Evolutionary conservation across 2,329 filamentous ascomycete species (phyloP), one percentile per base, ranked within the genome.

Genomic region (Trichoderma hamatum): DNA sequence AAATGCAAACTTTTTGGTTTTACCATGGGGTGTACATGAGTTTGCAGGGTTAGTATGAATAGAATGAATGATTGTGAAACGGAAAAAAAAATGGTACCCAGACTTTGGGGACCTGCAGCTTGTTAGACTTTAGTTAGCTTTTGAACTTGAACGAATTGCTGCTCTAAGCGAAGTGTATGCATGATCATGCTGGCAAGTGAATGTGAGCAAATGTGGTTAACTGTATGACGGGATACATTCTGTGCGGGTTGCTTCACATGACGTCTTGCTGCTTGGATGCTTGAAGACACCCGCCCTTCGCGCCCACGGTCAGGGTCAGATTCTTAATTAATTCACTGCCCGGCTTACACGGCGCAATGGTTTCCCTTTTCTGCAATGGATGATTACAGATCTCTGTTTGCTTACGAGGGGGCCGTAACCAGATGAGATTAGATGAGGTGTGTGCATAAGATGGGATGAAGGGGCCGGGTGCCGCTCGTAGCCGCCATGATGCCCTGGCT

Each of bases 391-490:
- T 49, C n/a, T 21, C n/a, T 5, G 3, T 21, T n/a, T 46, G 43
- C 43, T n/a, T 21, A 61, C 26, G 39, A n/a, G 39, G 39, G 36
- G 16, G 11, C 11, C 30, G 30, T 30, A 7, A 5, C 30, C 16
- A 28, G 14, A 16, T 2, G 34, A 2, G 34, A 43, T n/a, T 26
- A 19, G 36, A 43, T 16, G 36, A 19, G 36, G 19, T 39, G 36
- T 39, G 3, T 14, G 36, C 19, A 13, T 14, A n/a, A 43, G 16
- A 43, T n/a, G 39, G 39, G 16, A 14, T 30, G 26, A 36, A 0
- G 49, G 54, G 30, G 30, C 30, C 28, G n/a, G 21, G 36, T 49
- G 62, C 62, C 62, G 62, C 52, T 56, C 62, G 7, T 66, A 66
- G 62, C 62, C 62, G 62, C 16, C 19, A 7, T 21, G 14, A 11